phyloP scores from a whole-genome alignment of 2,329 filamentous ascomycete species.

The Scytalidium sp. region DNA sequence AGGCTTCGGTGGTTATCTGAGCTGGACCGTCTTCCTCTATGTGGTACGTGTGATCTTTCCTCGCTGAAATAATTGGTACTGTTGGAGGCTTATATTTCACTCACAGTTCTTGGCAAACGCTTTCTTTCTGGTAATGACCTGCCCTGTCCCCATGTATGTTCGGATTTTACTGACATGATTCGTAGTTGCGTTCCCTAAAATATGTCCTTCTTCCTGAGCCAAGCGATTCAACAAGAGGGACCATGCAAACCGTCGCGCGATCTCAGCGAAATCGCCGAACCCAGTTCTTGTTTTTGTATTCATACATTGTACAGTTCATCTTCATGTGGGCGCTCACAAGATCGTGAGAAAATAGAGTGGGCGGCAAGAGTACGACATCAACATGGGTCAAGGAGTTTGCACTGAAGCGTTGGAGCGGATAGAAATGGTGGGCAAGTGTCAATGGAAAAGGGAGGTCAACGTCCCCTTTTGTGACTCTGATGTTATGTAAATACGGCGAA shows the following conservation, averaged over 20 bases:
- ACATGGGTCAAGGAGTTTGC: constrained; percentile 1
- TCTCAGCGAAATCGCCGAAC: constrained; percentile 84
- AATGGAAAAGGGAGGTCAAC: no score
- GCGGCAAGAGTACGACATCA: background rate
- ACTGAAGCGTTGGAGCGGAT: constrained; percentile 2
- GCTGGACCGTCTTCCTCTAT: constrained; percentile 87
- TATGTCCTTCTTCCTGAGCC: constrained; percentile 91
- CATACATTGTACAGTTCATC: constrained; percentile 87
- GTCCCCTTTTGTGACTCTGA: no score
- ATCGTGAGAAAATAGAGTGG: constrained; percentile 13
- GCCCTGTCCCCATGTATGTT: background rate
- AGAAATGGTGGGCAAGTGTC: background rate
- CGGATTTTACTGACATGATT: constrained; percentile 11
- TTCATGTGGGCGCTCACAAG: constrained; percentile 85
- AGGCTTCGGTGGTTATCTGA: constrained; percentile 82
- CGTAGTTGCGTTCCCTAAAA: constrained; percentile 84
- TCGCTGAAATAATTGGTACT: background rate
- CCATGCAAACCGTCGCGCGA: constrained; percentile 70
- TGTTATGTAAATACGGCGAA: no score
- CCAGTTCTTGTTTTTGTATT: constrained; percentile 91
- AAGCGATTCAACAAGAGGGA: constrained; percentile 54
- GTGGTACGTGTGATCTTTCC: constrained; percentile 37
- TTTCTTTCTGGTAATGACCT: constrained; percentile 75
- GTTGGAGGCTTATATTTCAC: background rate
- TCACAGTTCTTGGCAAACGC: constrained; percentile 79